phyloP scores from a whole-genome alignment of 2,329 filamentous ascomycete genomes.

The Chaetomiaceae sp. region DNA sequence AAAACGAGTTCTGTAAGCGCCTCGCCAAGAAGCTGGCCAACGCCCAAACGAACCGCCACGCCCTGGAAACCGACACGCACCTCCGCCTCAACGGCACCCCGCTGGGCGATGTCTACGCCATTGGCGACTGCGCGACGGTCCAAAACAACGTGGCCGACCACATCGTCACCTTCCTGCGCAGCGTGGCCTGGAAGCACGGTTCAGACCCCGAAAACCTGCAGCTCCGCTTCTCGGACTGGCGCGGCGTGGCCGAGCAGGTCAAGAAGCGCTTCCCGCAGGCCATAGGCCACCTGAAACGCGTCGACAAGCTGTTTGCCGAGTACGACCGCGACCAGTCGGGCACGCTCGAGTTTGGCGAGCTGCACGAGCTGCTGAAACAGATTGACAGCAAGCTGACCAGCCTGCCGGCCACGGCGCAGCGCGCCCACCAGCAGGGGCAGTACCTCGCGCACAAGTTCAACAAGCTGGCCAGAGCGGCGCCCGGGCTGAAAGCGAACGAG shows the following conservation, averaged over 20 bases:
- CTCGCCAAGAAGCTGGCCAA: constrained; percentile 73
- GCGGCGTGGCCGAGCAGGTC: constrained; percentile 74
- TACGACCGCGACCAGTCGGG: constrained; percentile 93
- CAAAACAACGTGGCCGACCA: constrained; percentile 96
- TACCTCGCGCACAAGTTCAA: constrained; percentile 95
- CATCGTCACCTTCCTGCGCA: constrained; percentile 83
- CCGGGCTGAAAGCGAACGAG: constrained; percentile 73
- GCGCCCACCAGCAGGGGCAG: constrained; percentile 90
- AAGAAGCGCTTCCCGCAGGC: constrained; percentile 90
- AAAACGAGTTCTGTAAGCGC: constrained; percentile 72
- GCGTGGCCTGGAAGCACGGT: constrained; percentile 85
- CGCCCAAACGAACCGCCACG: constrained; percentile 79
- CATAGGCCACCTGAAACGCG: constrained; percentile 74
- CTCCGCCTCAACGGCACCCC: constrained; percentile 85
- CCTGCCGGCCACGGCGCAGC: constrained; percentile 89
- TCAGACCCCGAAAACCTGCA: constrained; percentile 85
- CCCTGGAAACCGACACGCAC: constrained; percentile 91
- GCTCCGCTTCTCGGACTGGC: constrained; percentile 85
- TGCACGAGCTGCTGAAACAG: constrained; percentile 80
- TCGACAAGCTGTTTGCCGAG: constrained; percentile 85
- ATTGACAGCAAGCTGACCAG: constrained; percentile 95
- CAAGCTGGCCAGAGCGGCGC: constrained; percentile 73
- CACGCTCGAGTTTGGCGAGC: constrained; percentile 89
- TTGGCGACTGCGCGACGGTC: constrained; percentile 93
- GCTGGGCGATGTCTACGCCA: constrained; percentile 90